Evolutionary conservation across 371 early-diverging fungal genomes (phyloP).

Genomic region (Apophysomyces trapeziformis): DNA sequence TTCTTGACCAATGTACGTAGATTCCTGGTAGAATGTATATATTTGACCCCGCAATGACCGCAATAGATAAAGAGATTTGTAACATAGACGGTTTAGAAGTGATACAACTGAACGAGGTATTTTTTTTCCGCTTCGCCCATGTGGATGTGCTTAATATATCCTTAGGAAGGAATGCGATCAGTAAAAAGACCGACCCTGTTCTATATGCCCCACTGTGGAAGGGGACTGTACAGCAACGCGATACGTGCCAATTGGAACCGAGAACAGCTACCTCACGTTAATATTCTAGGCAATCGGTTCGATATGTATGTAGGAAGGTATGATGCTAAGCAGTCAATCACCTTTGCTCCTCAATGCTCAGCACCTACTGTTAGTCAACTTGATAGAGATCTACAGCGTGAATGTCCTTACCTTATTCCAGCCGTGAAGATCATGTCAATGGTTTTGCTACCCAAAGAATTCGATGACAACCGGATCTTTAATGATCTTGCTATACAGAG

Average conservation of each 20-base stretch:
- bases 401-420: constrained; percentile 61
- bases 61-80: constrained; percentile 54
- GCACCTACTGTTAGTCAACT: constrained; percentile 40
- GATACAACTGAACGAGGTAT: constrained; percentile 53
- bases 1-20: constrained; percentile 18
- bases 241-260: constrained; percentile 62
- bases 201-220: constrained; percentile 79
- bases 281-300: constrained; percentile 61
- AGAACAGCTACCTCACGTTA: constrained; percentile 34
- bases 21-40: constrained; percentile 55
- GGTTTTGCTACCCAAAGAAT: constrained; percentile 51
- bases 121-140: background rate
- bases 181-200: constrained; percentile 51
- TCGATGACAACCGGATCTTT: constrained; percentile 62
- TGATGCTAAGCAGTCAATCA: background rate
- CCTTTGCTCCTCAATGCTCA: background rate
- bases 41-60: constrained; percentile 69
- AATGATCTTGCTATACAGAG: constrained; percentile 56
- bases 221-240: constrained; percentile 65
- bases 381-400: constrained; percentile 48
- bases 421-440: constrained; percentile 46
- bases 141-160: background rate
- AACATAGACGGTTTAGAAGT: constrained; percentile 38
- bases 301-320: constrained; percentile 68
- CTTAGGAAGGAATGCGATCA: constrained; percentile 29